A percentile compares a stretch with the other conserved stretches of the same genome.
Conservation (phyloP, 176 grass and related monocot species). For the Juncus effusus region DNA sequence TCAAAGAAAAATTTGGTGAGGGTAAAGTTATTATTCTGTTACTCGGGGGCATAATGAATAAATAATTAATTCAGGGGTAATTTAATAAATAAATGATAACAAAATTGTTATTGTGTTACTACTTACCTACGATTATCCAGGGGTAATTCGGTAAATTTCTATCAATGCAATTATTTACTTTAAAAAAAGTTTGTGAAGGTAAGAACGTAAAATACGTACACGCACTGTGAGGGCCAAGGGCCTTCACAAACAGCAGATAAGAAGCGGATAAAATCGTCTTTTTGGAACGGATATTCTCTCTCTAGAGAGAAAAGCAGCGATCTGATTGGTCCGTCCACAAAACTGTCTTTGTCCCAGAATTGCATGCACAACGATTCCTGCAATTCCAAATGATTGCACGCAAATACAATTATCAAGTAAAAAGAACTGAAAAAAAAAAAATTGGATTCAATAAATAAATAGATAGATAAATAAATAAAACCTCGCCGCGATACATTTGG, state of each 20-base stretch:
- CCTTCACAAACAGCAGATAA: constrained; percentile 86
- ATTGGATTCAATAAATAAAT: not conserved
- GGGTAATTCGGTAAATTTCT: too few species aligned
- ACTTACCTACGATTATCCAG: too few species aligned
- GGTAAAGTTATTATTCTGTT: too few species aligned
- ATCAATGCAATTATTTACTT: not conserved
- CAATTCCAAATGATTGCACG: constrained; percentile 27
- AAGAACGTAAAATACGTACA: constrained; percentile 48
- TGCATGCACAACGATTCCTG: constrained; percentile 90
- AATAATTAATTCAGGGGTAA: too few species aligned
- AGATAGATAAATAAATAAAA: constrained; percentile 13
- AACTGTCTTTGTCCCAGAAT: constrained; percentile 94
- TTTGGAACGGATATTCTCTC: constrained; percentile 78
- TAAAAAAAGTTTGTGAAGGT: not conserved
- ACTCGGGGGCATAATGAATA: too few species aligned
- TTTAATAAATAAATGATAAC: too few species aligned
- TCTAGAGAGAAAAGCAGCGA: constrained; percentile 83
- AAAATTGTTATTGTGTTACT: too few species aligned
- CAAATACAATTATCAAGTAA: not conserved
- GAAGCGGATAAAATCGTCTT: constrained; percentile 54
- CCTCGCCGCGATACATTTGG: constrained; percentile 76
- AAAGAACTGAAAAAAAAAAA: not conserved
- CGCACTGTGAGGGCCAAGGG: constrained; percentile 80
- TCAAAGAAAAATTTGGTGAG: too few species aligned
- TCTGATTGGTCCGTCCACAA: constrained; percentile 82